These are phyloP conservation scores for Leccinum griseonigrum DNA, from an alignment of 1,284 basidiomycete species.

Conservation along the genomic window DNA sequence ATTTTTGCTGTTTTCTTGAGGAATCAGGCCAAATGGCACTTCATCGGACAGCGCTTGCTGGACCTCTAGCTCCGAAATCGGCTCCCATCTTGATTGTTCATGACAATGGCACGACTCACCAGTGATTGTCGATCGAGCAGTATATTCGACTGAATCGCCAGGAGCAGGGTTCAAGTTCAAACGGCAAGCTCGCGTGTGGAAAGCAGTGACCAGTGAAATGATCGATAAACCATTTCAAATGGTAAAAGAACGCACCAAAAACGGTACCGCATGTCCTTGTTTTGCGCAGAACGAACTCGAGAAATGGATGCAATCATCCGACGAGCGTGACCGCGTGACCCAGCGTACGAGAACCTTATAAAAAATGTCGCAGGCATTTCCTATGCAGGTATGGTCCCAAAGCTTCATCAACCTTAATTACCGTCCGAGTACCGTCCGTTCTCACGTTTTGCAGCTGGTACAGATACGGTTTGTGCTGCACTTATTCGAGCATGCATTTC, in stretches of 20 bases:
- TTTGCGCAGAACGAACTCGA: slow-evolving; percentile 40
- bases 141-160: slow-evolving; percentile 48
- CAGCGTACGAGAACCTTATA: slow-evolving; percentile 34
- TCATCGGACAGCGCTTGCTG: slow-evolving; percentile 46
- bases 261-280: slow-evolving; percentile 34
- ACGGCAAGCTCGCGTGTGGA: slow-evolving; percentile 40
- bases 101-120: slow-evolving; percentile 34
- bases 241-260: slow-evolving; percentile 36
- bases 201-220: slow-evolving; percentile 36
- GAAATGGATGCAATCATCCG: slow-evolving; percentile 23
- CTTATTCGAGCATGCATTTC: not conserved
- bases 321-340: slow-evolving; percentile 12
- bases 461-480: slow-evolving; percentile 25
- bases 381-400: slow-evolving; percentile 36
- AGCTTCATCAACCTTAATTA: not conserved
- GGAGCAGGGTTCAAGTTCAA: slow-evolving; percentile 26
- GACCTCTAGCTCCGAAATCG: slow-evolving; percentile 44
- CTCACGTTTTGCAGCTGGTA: slow-evolving; percentile 17
- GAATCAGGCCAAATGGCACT: slow-evolving; percentile 55
- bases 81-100: not conserved
- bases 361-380: slow-evolving; percentile 44
- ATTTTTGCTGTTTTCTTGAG: slow-evolving; percentile 75
- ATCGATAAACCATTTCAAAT: slow-evolving; percentile 41
- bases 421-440: not conserved
- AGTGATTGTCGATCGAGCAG: slow-evolving; percentile 52